A percentile compares a stretch with the other conserved stretches of the same genome.
phyloP scores from a whole-genome alignment of 2,329 filamentous ascomycete species.

The Epichloe coenophiala region DNA sequence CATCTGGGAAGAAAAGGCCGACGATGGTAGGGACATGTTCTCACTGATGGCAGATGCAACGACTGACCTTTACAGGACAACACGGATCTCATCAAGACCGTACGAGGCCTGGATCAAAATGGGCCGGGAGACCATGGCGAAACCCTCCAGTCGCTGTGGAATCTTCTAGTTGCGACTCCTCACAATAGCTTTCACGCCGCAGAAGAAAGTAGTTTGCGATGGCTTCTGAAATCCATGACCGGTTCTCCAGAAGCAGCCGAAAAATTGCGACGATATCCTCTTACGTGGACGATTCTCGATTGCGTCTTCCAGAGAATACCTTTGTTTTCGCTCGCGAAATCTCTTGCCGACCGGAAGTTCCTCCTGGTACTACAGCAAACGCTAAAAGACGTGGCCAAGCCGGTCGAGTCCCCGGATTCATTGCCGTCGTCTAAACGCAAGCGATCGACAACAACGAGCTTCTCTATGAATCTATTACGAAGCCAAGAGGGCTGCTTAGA shows the following conservation, averaged over 20 bases:
- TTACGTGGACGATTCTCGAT: slow-evolving; percentile 48
- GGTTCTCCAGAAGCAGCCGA: slow-evolving; percentile 32
- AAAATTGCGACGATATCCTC: slow-evolving; percentile 39
- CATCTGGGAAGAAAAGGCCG: background rate
- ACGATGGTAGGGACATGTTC: slow-evolving; percentile 1
- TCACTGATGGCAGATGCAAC: background rate
- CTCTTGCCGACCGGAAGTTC: slow-evolving; percentile 58
- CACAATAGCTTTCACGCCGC: slow-evolving; percentile 34
- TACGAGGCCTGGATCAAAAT: slow-evolving; percentile 41
- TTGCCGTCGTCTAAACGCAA: slow-evolving; percentile 31
- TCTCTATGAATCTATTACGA: slow-evolving; percentile 27
- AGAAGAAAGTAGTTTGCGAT: slow-evolving; percentile 45
- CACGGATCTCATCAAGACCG: slow-evolving; percentile 34
- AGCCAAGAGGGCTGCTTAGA: slow-evolving; percentile 27
- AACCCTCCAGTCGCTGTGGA: slow-evolving; percentile 37
- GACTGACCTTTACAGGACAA: slow-evolving; percentile 13
- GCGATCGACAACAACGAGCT: slow-evolving; percentile 22
- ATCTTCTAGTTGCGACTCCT: slow-evolving; percentile 28
- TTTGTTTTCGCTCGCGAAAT: slow-evolving; percentile 53
- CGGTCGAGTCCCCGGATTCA: slow-evolving; percentile 13
- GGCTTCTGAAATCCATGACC: slow-evolving; percentile 50
- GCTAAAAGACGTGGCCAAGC: slow-evolving; percentile 40
- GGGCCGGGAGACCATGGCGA: slow-evolving; percentile 29
- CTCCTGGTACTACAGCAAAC: slow-evolving; percentile 51
- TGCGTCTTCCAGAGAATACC: slow-evolving; percentile 53